These are phyloP conservation scores for Syncephalastrum contaminatum DNA, from an alignment of 371 early-diverging fungal genomes.

Conservation along the genomic window DNA sequence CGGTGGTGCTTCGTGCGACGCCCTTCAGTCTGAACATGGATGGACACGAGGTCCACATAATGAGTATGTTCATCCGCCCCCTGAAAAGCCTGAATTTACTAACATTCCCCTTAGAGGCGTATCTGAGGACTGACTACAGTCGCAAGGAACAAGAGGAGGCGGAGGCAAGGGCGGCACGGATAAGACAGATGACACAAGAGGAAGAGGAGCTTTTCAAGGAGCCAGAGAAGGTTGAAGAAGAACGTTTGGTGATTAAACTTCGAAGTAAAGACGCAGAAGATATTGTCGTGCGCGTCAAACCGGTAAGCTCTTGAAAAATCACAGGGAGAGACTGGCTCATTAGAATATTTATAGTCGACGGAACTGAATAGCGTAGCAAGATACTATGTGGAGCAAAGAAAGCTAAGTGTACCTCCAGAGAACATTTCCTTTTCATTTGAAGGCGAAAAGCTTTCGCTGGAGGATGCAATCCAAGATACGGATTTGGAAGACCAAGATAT, in stretches of 20 bases:
- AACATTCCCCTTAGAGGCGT: constrained; percentile 26
- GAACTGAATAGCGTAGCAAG: constrained; percentile 9
- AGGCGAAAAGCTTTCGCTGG: constrained; percentile 28
- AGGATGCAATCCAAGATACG: constrained; percentile 24
- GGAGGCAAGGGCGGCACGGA: constrained; percentile 4
- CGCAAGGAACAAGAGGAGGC: constrained; percentile 10
- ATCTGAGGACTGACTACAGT: constrained; percentile 21
- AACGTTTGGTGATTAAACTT: constrained; percentile 23
- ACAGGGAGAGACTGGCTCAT: background rate
- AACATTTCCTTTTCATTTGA: constrained; percentile 31
- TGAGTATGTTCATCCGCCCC: background rate
- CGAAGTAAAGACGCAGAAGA: constrained; percentile 32
- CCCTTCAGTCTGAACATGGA: constrained; percentile 39
- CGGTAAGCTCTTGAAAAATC: constrained; percentile 17
- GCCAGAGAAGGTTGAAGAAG: constrained; percentile 4
- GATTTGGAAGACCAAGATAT: constrained; percentile 44
- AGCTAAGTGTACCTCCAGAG: constrained; percentile 2
- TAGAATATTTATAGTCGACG: constrained; percentile 12
- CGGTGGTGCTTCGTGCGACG: constrained; percentile 33
- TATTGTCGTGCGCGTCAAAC: constrained; percentile 26
- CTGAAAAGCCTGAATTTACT: background rate
- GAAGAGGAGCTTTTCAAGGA: constrained; percentile 10
- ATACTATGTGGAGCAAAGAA: constrained; percentile 11
- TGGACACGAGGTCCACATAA: background rate
- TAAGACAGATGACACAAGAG: constrained; percentile 13